Evolutionary conservation across 495 filamentous ascomycete genomes (phyloP).

Genomic region (Aspergillus mulundensis): DNA sequence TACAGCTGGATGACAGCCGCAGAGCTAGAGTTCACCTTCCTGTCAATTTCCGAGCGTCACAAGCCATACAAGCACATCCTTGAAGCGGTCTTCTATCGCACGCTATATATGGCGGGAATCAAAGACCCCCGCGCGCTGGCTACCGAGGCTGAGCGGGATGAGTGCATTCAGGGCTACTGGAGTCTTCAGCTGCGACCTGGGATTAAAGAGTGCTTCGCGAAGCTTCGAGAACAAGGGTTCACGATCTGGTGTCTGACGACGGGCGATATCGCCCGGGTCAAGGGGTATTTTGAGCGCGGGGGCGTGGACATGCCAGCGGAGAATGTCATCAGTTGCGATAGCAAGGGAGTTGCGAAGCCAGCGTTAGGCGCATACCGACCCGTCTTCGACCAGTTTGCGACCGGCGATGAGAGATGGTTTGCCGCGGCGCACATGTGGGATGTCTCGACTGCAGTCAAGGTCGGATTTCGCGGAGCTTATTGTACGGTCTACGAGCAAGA

Average conservation of each 20-base stretch:
- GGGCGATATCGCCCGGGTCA: constrained; percentile 33
- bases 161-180: constrained; percentile 26
- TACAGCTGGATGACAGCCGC: constrained; percentile 41
- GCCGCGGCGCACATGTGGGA: constrained; percentile 43
- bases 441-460: constrained; percentile 28
- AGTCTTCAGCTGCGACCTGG: constrained; percentile 29
- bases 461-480: constrained; percentile 30
- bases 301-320: constrained; percentile 37
- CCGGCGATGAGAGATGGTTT: constrained; percentile 25
- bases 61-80: constrained; percentile 31
- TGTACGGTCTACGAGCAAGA: constrained; percentile 32
- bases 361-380: constrained; percentile 29
- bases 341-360: constrained; percentile 29
- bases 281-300: constrained; percentile 33
- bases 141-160: constrained; percentile 32
- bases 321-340: constrained; percentile 39
- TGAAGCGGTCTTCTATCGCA: constrained; percentile 37
- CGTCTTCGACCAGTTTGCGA: constrained; percentile 16
- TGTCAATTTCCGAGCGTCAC: constrained; percentile 38
- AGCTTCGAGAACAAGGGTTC: constrained; percentile 31
- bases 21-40: constrained; percentile 40
- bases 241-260: constrained; percentile 43
- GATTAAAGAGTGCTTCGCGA: constrained; percentile 27
- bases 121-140: constrained; percentile 30
- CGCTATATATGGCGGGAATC: constrained; percentile 35